Base-by-base conservation (phyloP, 805 yeast genomes). In the Pichia eremophila region DNA sequence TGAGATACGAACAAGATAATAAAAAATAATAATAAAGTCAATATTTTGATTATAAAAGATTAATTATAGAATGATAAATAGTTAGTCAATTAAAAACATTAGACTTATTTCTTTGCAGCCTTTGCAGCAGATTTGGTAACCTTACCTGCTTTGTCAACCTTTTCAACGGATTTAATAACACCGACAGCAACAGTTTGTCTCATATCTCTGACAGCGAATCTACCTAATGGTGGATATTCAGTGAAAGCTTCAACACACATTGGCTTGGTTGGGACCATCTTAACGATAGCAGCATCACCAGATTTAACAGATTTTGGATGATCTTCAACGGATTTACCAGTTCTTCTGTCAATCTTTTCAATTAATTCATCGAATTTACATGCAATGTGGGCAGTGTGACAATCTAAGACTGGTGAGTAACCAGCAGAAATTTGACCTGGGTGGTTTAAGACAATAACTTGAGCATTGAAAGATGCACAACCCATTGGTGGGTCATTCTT, bases 131-230 rank as follows among this genome's bases (percentile, higher is more conserved):
- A 87, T 88, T 87, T 87, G 89, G 95, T 86, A 66, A 86, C 93
- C 89, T 87, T 86, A 76, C 88, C 90, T 67, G 88, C 86, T 74
- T 74, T 76, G 75, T 80, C 68, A 61, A 85, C 65, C 85, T 88
- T 88, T 68, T 78, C 95, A 65, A 88, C 95, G 58, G 88, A 74
- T 83, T 91, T 91, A 85, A 91, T 85, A 70, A 90, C 96, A 86
- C 97, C 97, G 71, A 90, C 97, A 72, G 97, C 97, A 67, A 90
- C 97, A 66, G 97, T 90, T 79, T 89, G 96, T 85, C 97, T 86
- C 97, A 89, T 89, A 78, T 89, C 97, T 85, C 97, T 90, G 81
- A 89, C 96, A 72, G 91, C 91, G 76, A 91, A 78, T 83, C 98
- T 89, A 76, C 96, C 93, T 73, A 91, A 75, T 76, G 95, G 96